Evolutionary conservation across 345 rosid genomes (phyloP).

Genomic region (Schrenkiella parvula): DNA sequence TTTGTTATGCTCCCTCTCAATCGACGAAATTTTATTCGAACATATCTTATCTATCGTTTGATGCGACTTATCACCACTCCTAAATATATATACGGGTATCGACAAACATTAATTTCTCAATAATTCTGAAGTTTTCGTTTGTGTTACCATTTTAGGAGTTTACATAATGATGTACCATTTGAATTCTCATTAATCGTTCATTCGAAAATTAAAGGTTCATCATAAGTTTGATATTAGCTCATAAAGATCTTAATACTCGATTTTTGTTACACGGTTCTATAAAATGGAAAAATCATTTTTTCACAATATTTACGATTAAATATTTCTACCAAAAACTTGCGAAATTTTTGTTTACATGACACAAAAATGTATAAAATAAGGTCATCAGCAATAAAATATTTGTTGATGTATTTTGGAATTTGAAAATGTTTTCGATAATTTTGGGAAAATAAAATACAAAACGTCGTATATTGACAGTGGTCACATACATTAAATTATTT

Average conservation of each 20-base stretch:
- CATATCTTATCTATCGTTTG: conserved; percentile 10
- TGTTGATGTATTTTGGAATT: no score
- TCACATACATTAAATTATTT: no score
- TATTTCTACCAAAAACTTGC: not conserved
- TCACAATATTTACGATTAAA: not conserved
- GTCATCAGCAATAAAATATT: not conserved
- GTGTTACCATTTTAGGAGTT: conserved; percentile 3
- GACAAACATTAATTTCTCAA: not conserved
- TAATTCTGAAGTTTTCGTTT: not conserved
- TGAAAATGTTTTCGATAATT: not conserved
- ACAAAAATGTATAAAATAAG: not conserved
- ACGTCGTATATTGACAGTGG: not conserved
- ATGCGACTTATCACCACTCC: conserved; percentile 12
- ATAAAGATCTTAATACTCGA: not conserved
- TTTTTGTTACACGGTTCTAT: not conserved
- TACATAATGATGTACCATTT: not conserved
- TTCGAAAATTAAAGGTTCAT: not conserved
- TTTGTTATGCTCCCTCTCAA: not conserved
- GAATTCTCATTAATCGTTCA: not conserved
- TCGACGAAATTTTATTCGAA: conserved; percentile 14
- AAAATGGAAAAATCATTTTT: not conserved
- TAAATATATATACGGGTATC: not conserved
- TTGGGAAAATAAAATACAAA: no score
- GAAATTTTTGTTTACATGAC: not conserved
- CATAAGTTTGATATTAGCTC: not conserved